Conservation (phyloP, 148 eudicot genomes). For the Heliosperma pusillum region DNA sequence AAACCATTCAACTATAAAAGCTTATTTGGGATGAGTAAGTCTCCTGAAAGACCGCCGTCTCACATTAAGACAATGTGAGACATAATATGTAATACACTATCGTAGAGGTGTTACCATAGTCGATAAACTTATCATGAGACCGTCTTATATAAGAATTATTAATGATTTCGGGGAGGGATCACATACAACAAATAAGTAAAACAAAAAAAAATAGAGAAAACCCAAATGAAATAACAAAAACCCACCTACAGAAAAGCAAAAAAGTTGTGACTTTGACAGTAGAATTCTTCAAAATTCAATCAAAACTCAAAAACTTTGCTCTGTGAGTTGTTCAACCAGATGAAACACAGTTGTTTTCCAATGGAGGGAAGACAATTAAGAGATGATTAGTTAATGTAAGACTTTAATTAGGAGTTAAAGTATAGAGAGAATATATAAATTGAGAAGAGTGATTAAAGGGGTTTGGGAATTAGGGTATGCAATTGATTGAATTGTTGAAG, state of each 20-base stretch:
- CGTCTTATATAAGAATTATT: too few relatives aligned
- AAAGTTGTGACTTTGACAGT: not conserved
- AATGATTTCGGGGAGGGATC: too few relatives aligned
- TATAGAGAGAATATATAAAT: not conserved
- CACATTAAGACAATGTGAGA: too few relatives aligned
- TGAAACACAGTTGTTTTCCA: too few relatives aligned
- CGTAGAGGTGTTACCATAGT: too few relatives aligned
- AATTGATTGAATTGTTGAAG: not conserved
- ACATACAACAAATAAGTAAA: not conserved
- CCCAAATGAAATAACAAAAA: not conserved
- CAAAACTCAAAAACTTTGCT: not conserved
- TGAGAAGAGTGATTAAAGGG: not conserved
- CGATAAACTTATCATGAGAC: too few relatives aligned
- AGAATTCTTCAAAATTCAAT: not conserved
- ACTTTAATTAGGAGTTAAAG: not conserved
- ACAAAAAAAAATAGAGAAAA: not conserved
- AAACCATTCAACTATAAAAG: not conserved
- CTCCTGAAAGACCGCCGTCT: too few relatives aligned
- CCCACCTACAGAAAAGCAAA: slow-evolving; percentile 13
- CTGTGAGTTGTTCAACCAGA: not conserved
- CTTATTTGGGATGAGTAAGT: too few relatives aligned
- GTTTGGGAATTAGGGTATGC: slow-evolving; percentile 6
- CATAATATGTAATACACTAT: too few relatives aligned
- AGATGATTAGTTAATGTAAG: not conserved
- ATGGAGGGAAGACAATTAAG: too few relatives aligned